A percentile compares a stretch with the other conserved stretches of the same genome.
Evolutionary conservation across 2,329 filamentous ascomycete genomes (phyloP).

Genomic region (Byssoonygena ceratinophila): DNA sequence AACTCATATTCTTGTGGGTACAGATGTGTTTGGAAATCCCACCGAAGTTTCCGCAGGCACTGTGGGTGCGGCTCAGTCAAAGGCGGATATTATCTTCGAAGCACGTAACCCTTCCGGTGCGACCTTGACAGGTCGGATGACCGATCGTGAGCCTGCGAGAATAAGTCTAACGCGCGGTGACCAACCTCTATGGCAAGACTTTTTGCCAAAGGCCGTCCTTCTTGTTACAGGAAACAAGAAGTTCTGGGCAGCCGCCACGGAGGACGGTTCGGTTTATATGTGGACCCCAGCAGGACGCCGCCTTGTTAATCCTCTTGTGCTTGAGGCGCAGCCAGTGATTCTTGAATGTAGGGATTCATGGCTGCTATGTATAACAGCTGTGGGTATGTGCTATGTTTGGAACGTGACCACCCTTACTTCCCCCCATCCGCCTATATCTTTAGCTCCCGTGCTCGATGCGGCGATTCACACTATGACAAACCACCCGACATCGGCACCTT

Average conservation of each 20-base stretch:
- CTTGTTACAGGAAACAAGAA: conserved; percentile 79
- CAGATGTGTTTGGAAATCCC: conserved; percentile 48
- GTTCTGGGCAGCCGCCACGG: conserved; percentile 87
- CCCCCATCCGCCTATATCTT: conserved; percentile 78
- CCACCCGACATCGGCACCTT: conserved; percentile 68
- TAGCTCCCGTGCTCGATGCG: conserved; percentile 79
- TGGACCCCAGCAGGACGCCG: conserved; percentile 90
- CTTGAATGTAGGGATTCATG: conserved; percentile 82
- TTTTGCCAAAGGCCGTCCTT: conserved; percentile 74
- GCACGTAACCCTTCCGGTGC: conserved; percentile 65
- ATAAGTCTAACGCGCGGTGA: conserved; percentile 74
- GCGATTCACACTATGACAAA: conserved; percentile 68
- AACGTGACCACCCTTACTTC: conserved; percentile 73
- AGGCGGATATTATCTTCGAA: conserved; percentile 70
- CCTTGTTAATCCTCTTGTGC: conserved; percentile 68
- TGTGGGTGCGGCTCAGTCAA: conserved; percentile 38
- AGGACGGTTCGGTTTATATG: conserved; percentile 79
- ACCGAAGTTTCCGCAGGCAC: conserved; percentile 31
- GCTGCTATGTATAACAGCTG: conserved; percentile 79
- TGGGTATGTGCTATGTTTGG: conserved; percentile 87
- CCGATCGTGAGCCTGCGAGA: conserved; percentile 70
- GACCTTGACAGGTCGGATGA: conserved; percentile 47
- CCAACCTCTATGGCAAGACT: conserved; percentile 83
- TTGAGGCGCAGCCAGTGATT: conserved; percentile 90
- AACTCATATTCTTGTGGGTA: conserved; percentile 67